Conservation (phyloP, 257 asterid genomes). For the Nicotiana noctiflora region DNA sequence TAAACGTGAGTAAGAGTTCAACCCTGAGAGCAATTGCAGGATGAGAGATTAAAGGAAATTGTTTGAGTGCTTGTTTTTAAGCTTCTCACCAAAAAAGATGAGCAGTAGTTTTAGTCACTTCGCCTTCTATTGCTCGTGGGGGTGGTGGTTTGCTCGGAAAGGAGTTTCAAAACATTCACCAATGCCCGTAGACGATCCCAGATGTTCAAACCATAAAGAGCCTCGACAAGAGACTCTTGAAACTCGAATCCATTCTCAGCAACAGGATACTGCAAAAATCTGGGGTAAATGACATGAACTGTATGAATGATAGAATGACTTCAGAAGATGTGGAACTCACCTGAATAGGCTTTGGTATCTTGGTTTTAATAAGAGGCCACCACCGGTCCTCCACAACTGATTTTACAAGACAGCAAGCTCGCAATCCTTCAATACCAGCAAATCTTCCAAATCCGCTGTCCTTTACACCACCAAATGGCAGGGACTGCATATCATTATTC, state of each 20-base stretch:
- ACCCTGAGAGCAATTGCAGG: not conserved
- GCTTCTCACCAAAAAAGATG: not conserved
- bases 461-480: slow-evolving; percentile 96
- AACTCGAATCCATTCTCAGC: slow-evolving; percentile 77
- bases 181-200: slow-evolving; percentile 76
- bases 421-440: slow-evolving; percentile 89
- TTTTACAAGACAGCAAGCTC: slow-evolving; percentile 96
- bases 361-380: slow-evolving; percentile 94
- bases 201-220: slow-evolving; percentile 67
- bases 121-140: slow-evolving; percentile 33
- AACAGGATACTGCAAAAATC: slow-evolving; percentile 64
- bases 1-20: not conserved
- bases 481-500: slow-evolving; percentile 44
- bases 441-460: slow-evolving; percentile 98
- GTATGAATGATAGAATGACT: not conserved
- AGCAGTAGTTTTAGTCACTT: slow-evolving; percentile 26
- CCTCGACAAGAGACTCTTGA: slow-evolving; percentile 70
- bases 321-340: slow-evolving; percentile 21
- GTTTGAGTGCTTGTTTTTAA: not conserved
- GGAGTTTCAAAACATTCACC: slow-evolving; percentile 64
- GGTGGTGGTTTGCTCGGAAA: slow-evolving; percentile 46
- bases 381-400: slow-evolving; percentile 91
- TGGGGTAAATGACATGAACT: not conserved
- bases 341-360: slow-evolving; percentile 95
- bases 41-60: not conserved